Evolutionary conservation across 1,284 basidiomycete species (phyloP).

Genomic region (Boletellus deceptivus): DNA sequence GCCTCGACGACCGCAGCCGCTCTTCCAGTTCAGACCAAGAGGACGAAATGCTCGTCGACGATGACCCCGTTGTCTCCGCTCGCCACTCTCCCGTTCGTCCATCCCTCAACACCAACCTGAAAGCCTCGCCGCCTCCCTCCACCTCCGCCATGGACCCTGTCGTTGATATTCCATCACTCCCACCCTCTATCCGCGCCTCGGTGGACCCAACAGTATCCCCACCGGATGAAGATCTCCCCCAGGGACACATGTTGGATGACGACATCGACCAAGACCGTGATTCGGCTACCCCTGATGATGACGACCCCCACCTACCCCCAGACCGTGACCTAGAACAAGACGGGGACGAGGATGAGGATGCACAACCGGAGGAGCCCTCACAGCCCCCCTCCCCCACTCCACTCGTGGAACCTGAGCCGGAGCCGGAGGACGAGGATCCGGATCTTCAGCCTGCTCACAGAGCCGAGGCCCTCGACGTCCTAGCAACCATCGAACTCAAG

Average conservation of each 20-base stretch:
- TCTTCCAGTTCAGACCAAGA: conserved; percentile 28
- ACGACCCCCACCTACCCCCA: conserved; percentile 21
- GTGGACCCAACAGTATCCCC: conserved; percentile 22
- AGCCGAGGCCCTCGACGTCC: conserved; percentile 73
- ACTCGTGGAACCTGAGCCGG: conserved; percentile 23
- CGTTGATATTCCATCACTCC: conserved; percentile 16
- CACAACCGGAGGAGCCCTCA: conserved; percentile 25
- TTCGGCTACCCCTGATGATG: conserved; percentile 24
- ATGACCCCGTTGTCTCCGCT: conserved; percentile 21
- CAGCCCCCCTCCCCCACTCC: conserved; percentile 27
- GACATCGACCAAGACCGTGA: conserved; percentile 29
- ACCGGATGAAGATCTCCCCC: conserved; percentile 14
- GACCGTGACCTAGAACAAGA: conserved; percentile 36
- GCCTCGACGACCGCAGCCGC: not conserved
- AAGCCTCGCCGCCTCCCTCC: conserved; percentile 7
- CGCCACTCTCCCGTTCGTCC: conserved; percentile 21
- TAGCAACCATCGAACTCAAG: conserved; percentile 76
- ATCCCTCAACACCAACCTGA: conserved; percentile 17
- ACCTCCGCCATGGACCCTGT: conserved; percentile 12
- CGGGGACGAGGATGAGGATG: conserved; percentile 39
- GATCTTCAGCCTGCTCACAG: conserved; percentile 74
- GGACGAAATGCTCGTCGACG: conserved; percentile 38
- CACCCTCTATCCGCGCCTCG: conserved; percentile 20
- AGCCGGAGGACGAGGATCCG: conserved; percentile 45
- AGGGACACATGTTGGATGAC: conserved; percentile 17